A percentile compares a stretch with the other conserved stretches of the same genome.
Conservation (phyloP, 495 filamentous ascomycete species). For the Terfezia claveryi region DNA sequence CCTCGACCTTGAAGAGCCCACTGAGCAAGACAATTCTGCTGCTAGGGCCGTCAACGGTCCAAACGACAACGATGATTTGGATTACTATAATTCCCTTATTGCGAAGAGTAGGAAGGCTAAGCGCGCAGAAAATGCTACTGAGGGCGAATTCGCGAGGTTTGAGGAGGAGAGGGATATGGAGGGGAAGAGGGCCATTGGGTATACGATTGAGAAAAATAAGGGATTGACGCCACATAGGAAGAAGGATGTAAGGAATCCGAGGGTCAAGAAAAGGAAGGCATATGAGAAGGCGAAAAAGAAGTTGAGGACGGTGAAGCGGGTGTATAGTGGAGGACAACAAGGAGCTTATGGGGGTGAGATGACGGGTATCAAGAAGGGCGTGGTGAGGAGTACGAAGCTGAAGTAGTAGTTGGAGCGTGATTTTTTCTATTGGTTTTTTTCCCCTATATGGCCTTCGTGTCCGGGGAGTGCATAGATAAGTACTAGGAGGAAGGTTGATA, state of each 20-base stretch:
- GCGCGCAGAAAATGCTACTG: conserved; percentile 22
- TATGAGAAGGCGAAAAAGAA: conserved; percentile 92
- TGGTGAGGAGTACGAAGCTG: conserved; percentile 86
- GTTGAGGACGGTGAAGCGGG: conserved; percentile 53
- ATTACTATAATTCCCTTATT: conserved; percentile 62
- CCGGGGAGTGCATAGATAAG: no score
- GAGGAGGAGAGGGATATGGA: conserved; percentile 35
- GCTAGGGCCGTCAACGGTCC: conserved; percentile 24
- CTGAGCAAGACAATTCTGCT: conserved; percentile 23
- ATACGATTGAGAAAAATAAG: conserved; percentile 92
- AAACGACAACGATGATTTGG: conserved; percentile 40
- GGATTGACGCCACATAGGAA: conserved; percentile 68
- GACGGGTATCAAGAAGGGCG: conserved; percentile 81
- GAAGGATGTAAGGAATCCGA: conserved; percentile 82
- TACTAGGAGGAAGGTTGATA: no score
- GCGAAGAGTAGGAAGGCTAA: conserved; percentile 58
- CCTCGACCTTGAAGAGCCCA: neutral
- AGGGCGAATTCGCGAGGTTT: conserved; percentile 24
- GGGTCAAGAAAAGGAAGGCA: conserved; percentile 93
- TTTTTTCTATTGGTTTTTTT: no score
- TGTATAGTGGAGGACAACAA: conserved; percentile 65
- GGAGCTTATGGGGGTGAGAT: conserved; percentile 81
- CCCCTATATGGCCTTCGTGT: no score
- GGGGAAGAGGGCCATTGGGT: conserved; percentile 74
- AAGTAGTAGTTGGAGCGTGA: neutral